Evolutionary conservation across 2,329 filamentous ascomycete species (phyloP), one percentile per base, ranked within the genome.

Genomic region (Sporothrix luriei): DNA sequence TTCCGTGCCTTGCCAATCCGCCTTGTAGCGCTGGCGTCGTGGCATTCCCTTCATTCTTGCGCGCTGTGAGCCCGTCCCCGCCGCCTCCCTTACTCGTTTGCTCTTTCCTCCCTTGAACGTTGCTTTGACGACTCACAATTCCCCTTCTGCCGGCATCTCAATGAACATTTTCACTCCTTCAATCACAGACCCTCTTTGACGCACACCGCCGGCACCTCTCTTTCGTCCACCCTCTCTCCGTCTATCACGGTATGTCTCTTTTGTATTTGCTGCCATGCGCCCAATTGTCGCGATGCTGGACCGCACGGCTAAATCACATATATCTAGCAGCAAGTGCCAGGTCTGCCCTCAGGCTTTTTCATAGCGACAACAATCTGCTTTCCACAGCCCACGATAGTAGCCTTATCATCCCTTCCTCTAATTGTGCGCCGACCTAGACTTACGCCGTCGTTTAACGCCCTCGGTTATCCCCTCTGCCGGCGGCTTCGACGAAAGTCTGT

Each of bases 1-100:
- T 64, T 70, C 69, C 69, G 54, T 26, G 51, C 65, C 65, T 33
- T 52, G 16, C 48, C 48, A 66, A 40, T 51, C 48, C 64, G 64
- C 49, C 64, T 54, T 52, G 48, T 9, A 66, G 62, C 62, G 62
- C 62, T n/a, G 21, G 21, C 21, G 43, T 43, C 24, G 24, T 65
- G 43, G 19, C 48, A 29, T 51, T 48, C 46, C 48, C 48, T 66
- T 38, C 4, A n/a, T 33, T 49, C 16, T 38, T 43, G 49, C 49
- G 61, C 61, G 43, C 61, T 26, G 29, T 13, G 43, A 51, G 61
- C 61, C 33, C 16, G 29, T 33, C 21, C 62, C 26, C 48, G 46
- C 29, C 29, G 64, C 48, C 29, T 54, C 48, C 62, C 62, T 48
- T 33, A 33, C 62, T 65, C 16, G 33, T 26, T 43, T 24, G 64